These are phyloP conservation scores for Metschnikowia arizonensis DNA, from an alignment of 805 yeast genomes.

Conservation along the genomic window DNA sequence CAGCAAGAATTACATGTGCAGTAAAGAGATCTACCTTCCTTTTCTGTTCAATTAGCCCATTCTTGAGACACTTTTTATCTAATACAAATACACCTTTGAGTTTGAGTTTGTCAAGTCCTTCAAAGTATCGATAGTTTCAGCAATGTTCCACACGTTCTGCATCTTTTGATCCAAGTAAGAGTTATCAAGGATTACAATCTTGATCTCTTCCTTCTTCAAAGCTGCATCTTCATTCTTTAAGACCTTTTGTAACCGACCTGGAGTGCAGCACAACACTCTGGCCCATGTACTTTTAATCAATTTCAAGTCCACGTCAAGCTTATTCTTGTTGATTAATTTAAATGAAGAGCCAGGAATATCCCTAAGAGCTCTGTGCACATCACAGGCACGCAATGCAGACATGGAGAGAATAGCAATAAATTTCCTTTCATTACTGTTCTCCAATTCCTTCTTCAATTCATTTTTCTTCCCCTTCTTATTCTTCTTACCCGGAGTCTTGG, in stretches of 20 bases:
- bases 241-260: conserved; percentile 53
- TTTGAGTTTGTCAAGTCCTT: conserved; percentile 40
- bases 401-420: conserved; percentile 55
- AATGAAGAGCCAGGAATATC: conserved; percentile 50
- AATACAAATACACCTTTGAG: conserved; percentile 52
- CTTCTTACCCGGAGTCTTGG: conserved; percentile 24
- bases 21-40: conserved; percentile 21
- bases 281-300: conserved; percentile 42
- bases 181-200: conserved; percentile 55
- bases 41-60: conserved; percentile 14
- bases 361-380: conserved; percentile 62
- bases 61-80: conserved; percentile 5
- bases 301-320: conserved; percentile 57
- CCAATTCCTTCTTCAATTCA: conserved; percentile 22
- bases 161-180: conserved; percentile 58
- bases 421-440: conserved; percentile 31
- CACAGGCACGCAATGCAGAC: conserved; percentile 87
- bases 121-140: conserved; percentile 42
- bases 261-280: conserved; percentile 58
- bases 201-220: conserved; percentile 41
- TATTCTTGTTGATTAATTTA: conserved; percentile 73
- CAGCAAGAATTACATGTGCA: conserved; percentile 28
- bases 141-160: conserved; percentile 57
- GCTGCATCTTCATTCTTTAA: conserved; percentile 41
- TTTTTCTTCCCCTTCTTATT: conserved; percentile 25